Conservation (phyloP, 1,284 basidiomycete genomes). For the Boletus hoseneyae region DNA sequence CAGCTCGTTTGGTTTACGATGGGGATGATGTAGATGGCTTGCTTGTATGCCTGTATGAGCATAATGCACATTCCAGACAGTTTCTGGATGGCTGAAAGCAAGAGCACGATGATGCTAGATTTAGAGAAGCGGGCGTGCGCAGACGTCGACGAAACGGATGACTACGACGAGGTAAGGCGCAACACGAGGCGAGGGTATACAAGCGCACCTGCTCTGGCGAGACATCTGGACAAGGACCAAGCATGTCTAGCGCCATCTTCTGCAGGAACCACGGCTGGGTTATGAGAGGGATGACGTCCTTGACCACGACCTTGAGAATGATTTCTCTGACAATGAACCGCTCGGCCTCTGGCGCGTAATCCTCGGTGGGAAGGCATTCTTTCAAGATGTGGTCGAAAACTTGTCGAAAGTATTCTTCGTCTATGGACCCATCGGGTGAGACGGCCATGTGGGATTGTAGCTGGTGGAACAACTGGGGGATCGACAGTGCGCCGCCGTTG, state of each 20-base stretch:
- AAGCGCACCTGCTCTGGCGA: constrained; percentile 34
- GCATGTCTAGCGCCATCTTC: constrained; percentile 55
- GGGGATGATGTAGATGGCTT: constrained; percentile 58
- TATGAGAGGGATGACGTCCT: constrained; percentile 62
- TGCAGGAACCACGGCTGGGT: constrained; percentile 83
- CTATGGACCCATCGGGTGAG: constrained; percentile 54
- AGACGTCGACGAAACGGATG: constrained; percentile 23
- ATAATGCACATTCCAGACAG: constrained; percentile 66
- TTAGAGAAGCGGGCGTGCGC: constrained; percentile 41
- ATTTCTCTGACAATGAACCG: constrained; percentile 75
- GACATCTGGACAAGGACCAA: constrained; percentile 44
- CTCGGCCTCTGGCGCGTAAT: constrained; percentile 77
- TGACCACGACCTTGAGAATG: constrained; percentile 65
- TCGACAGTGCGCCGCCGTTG: constrained; percentile 53
- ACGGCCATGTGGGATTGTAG: constrained; percentile 79
- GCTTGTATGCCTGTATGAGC: constrained; percentile 66
- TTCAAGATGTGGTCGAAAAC: constrained; percentile 69
- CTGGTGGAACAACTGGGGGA: constrained; percentile 69
- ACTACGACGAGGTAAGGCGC: constrained; percentile 16
- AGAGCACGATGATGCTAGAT: constrained; percentile 58
- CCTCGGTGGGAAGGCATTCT: constrained; percentile 61
- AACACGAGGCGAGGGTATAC: neutral
- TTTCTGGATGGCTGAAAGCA: constrained; percentile 69
- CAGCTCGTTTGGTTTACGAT: constrained; percentile 52
- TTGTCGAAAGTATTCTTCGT: constrained; percentile 76